Conservation (phyloP, 1,284 basidiomycete species). For the Chalciporus sp. region DNA sequence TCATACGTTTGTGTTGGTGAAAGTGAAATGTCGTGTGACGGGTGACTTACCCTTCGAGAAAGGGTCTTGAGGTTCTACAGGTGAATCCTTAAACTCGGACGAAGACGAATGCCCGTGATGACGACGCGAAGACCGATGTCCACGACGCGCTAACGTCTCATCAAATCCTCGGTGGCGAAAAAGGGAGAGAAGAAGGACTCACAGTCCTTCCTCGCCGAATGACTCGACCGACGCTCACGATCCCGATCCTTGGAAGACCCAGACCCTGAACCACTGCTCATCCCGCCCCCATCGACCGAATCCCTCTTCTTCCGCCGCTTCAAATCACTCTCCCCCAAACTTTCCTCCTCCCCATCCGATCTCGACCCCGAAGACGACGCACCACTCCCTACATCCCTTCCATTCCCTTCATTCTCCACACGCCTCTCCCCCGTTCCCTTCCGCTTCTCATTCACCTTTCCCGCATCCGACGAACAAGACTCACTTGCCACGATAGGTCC, state of each 20-base stretch:
- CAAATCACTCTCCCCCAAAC: constrained; percentile 5
- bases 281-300: not conserved
- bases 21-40: not conserved
- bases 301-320: constrained; percentile 25
- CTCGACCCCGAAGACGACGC: constrained; percentile 4
- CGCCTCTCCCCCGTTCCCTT: constrained; percentile 11
- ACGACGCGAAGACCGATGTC: not conserved
- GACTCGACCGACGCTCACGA: not conserved
- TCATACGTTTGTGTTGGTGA: not conserved
- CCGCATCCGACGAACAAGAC: too few species aligned
- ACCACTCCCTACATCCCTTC: too few species aligned
- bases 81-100: not conserved
- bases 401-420: too few species aligned
- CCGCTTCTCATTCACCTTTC: constrained; percentile 15
- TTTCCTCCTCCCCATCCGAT: constrained; percentile 16
- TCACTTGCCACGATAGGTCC: not conserved
- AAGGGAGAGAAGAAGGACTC: too few species aligned
- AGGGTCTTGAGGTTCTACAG: constrained; percentile 15
- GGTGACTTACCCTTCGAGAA: constrained; percentile 23
- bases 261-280: too few species aligned
- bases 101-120: not conserved
- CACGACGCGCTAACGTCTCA: not conserved
- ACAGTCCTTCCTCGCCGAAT: constrained; percentile 17
- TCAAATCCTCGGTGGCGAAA: not conserved
- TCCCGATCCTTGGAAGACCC: too few species aligned